A percentile compares a stretch with the other conserved stretches of the same genome.
phyloP scores from a whole-genome alignment of 1,284 basidiomycete genomes.

The Leccinum olivaceoglutinosum region DNA sequence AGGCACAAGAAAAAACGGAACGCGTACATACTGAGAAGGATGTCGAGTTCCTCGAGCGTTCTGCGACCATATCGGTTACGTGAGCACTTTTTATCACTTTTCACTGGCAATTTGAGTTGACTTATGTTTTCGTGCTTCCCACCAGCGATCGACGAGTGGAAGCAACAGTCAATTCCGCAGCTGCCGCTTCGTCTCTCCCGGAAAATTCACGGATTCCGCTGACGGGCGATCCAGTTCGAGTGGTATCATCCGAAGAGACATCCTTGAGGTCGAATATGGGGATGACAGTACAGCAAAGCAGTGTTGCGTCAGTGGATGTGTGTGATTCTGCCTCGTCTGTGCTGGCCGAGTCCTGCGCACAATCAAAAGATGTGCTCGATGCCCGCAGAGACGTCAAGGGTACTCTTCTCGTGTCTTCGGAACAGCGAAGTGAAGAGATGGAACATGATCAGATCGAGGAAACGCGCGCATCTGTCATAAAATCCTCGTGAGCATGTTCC shows the following conservation, averaged over 20 bases:
- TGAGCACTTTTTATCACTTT: neutral
- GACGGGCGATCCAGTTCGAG: neutral
- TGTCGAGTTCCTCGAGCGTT: neutral
- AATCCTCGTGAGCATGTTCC: conserved; percentile 4
- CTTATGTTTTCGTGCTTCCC: neutral
- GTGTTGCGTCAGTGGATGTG: neutral
- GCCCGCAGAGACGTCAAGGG: neutral
- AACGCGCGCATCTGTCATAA: neutral
- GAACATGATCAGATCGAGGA: neutral
- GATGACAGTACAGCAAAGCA: neutral
- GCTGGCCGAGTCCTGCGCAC: neutral
- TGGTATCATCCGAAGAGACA: neutral
- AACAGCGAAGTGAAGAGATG: neutral
- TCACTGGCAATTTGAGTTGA: neutral
- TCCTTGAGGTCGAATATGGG: neutral
- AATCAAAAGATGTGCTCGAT: neutral
- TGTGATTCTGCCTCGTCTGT: neutral
- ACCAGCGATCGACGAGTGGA: conserved; percentile 2
- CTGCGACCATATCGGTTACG: neutral
- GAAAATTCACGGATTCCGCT: neutral
- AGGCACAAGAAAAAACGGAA: neutral
- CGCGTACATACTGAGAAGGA: neutral
- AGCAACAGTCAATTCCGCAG: neutral
- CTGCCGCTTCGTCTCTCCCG: neutral
- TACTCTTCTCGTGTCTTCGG: neutral